Evolutionary conservation across 495 filamentous ascomycete genomes (phyloP).

Genomic region (Stereocaulon alpinum): DNA sequence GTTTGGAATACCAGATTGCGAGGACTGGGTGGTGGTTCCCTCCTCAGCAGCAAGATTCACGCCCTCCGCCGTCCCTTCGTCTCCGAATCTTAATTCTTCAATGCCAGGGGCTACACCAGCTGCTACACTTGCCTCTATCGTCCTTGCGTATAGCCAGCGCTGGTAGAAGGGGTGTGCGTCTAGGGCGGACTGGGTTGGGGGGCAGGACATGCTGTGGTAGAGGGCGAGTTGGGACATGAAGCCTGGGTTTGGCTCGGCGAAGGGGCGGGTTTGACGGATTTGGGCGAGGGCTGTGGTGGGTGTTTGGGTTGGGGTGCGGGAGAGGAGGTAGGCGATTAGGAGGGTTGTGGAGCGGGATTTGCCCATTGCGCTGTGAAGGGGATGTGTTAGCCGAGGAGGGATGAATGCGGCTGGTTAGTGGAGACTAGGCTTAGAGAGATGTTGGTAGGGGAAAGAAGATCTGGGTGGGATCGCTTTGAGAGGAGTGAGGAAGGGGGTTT

Average conservation of each 20-base stretch:
- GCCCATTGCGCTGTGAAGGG: conserved; percentile 74
- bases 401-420: background rate
- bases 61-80: conserved; percentile 46
- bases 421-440: no score
- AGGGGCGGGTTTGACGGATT: conserved; percentile 53
- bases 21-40: background rate
- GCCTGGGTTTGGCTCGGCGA: conserved; percentile 76
- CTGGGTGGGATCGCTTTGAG: background rate
- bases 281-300: conserved; percentile 42
- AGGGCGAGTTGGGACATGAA: conserved; percentile 81
- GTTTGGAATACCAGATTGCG: background rate
- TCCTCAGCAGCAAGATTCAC: conserved; percentile 2
- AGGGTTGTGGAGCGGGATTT: conserved; percentile 84
- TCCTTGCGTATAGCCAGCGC: conserved; percentile 74
- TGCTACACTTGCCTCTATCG: conserved; percentile 62
- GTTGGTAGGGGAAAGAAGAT: no score
- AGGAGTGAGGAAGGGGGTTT: background rate
- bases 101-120: conserved; percentile 62
- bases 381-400: background rate
- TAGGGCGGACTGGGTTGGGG: conserved; percentile 40
- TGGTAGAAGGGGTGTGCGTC: conserved; percentile 67
- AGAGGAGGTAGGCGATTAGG: conserved; percentile 76
- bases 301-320: conserved; percentile 35
- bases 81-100: conserved; percentile 70
- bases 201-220: conserved; percentile 77